phyloP scores from a whole-genome alignment of 2,329 filamentous ascomycete genomes.

The Phyllosticta citrichinensis region DNA sequence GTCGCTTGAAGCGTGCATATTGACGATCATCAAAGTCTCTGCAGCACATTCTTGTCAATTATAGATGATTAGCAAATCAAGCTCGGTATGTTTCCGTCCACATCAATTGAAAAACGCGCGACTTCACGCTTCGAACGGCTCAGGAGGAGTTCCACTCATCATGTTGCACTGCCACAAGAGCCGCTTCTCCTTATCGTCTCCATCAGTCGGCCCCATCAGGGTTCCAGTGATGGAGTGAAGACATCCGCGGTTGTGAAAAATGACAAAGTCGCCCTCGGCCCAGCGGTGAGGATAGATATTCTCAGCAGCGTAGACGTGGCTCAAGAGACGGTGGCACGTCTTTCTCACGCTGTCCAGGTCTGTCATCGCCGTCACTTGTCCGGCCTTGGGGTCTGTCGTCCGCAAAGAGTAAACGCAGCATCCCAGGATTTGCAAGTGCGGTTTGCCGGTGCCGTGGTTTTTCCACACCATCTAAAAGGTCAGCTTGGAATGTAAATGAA shows the following conservation, averaged over 20 bases:
- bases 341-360: slow-evolving; percentile 16
- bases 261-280: slow-evolving; percentile 18
- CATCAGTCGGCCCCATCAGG: slow-evolving; percentile 14
- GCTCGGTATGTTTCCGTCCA: too few species aligned
- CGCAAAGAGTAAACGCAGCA: slow-evolving; percentile 16
- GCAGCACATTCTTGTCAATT: too few species aligned
- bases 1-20: too few species aligned
- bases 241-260: slow-evolving; percentile 21
- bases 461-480: slow-evolving; percentile 14
- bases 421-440: slow-evolving; percentile 19
- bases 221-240: slow-evolving; percentile 24
- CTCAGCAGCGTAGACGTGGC: slow-evolving; percentile 17
- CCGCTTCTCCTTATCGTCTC: slow-evolving; percentile 12
- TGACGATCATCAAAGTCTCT: too few species aligned
- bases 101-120: too few species aligned
- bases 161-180: slow-evolving; percentile 20
- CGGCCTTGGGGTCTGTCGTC: slow-evolving; percentile 15
- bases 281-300: slow-evolving; percentile 24
- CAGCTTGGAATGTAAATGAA: neutral
- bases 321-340: slow-evolving; percentile 20
- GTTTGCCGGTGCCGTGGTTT: slow-evolving; percentile 13
- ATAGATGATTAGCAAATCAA: too few species aligned
- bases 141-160: neutral
- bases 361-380: slow-evolving; percentile 11
- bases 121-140: neutral